Base-by-base conservation (phyloP, 2,329 filamentous ascomycete species). In the Ilyonectria mors-panacis region DNA sequence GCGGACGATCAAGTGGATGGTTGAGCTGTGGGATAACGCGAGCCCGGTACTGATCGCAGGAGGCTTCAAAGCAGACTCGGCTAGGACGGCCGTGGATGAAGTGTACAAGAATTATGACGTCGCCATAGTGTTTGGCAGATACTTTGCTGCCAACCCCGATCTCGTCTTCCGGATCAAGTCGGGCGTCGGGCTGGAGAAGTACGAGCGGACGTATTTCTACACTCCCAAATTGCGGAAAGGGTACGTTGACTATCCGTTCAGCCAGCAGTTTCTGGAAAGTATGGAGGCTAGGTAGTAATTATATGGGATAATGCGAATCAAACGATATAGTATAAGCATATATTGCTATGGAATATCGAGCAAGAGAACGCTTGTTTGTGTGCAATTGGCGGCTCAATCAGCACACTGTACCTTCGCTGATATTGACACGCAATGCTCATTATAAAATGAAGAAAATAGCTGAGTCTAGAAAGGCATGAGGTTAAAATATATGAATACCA, bases 31-130 rank as follows among this genome's bases (percentile, higher is more conserved):
- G 80, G 56, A 6, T 1, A 65, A 73, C 1, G 39, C 37, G 0
- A 71, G 75, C 0, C 77, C 79, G 0, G 55, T 82, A 1, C 60
- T 83, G 6, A 59, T 81, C 5, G 80, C 81, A 0, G 81, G 81
- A 8, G 80, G 79, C 0, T 81, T 79, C 50, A 74, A 60, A 0
- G 45, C 73, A 1, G 74, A 75, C 1, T 66, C 59, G 2, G 80
- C 80, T 0, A 67, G 65, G 51, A 59, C 47, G 8, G 63, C 75
- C 1, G 79, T 79, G 0, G 74, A 82, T 9, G 68, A 75, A 9
- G 53, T 30, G 12, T 59, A 70, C 63, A 65, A 65, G 47, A 63
- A 69, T 47, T 63, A 70, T 62, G 56, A 66, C 15, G 44, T 71
- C 6, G 67, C 57, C 8, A 59, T 73, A 19, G 70, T 71, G 15